Evolutionary conservation across 352 stramenopile genomes (phyloP).

Genomic region (Aphanomyces cochlioides): DNA sequence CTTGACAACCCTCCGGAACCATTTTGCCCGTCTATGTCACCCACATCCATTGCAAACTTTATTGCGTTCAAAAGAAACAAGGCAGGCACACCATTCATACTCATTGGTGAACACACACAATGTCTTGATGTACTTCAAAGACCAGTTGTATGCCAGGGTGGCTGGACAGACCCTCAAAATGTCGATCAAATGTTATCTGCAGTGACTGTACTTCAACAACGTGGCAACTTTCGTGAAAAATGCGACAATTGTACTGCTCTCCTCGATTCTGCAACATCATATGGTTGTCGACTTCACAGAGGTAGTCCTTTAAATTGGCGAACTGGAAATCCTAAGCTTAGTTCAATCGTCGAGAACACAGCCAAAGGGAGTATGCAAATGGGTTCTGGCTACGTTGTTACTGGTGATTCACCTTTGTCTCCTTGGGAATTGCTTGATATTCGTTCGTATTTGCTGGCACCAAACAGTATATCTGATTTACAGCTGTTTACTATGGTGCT

Average conservation of each 20-base stretch:
- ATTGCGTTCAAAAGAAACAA: neutral
- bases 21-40: neutral
- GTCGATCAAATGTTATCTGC: neutral
- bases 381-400: neutral
- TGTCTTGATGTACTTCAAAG: neutral
- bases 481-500: conserved; percentile 11
- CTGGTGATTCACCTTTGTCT: neutral
- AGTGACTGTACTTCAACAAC: neutral
- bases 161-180: neutral
- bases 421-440: neutral
- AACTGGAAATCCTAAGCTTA: neutral
- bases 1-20: no score
- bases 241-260: neutral
- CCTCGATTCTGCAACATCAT: neutral
- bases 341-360: neutral
- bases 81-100: neutral
- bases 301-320: neutral
- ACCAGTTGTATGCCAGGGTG: neutral
- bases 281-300: neutral
- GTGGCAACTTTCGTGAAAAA: neutral
- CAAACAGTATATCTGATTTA: conserved; percentile 5
- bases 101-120: neutral
- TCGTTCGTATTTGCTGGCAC: conserved; percentile 2
- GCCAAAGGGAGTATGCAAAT: neutral
- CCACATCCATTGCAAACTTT: neutral